phyloP scores from a whole-genome alignment of 257 asterid genomes.

The Lavandula angustifolia region DNA sequence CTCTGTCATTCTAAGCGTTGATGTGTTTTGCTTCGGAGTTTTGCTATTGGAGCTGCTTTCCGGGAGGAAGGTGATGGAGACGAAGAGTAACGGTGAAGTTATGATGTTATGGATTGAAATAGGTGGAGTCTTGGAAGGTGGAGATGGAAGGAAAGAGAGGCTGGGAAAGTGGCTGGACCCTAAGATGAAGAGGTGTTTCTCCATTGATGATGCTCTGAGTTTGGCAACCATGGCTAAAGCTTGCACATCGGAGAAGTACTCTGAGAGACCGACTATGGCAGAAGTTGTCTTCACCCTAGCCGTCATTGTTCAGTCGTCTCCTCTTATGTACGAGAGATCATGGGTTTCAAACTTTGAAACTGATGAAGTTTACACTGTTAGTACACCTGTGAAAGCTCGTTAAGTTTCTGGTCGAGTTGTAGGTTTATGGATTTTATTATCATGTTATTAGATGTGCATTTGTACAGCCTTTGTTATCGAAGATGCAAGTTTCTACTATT shows the following conservation, averaged over 20 bases:
- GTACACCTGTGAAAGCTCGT: constrained; percentile 53
- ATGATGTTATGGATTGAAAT: constrained; percentile 61
- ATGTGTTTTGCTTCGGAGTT: constrained; percentile 71
- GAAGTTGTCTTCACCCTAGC: constrained; percentile 64
- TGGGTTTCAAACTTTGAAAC: constrained; percentile 47
- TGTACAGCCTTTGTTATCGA: too few species aligned
- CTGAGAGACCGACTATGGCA: constrained; percentile 64
- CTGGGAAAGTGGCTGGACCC: constrained; percentile 74
- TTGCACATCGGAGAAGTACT: constrained; percentile 57
- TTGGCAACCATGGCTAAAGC: constrained; percentile 65
- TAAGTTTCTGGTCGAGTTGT: constrained; percentile 1
- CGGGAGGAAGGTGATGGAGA: constrained; percentile 59
- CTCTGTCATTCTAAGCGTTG: constrained; percentile 49
- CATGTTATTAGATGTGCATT: not conserved
- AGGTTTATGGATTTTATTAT: not conserved
- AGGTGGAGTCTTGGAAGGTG: constrained; percentile 48
- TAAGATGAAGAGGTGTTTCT: constrained; percentile 35
- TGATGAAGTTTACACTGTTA: constrained; percentile 48
- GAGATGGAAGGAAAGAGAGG: constrained; percentile 52
- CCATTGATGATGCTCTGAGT: constrained; percentile 62
- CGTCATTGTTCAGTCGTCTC: constrained; percentile 55
- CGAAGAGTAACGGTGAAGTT: constrained; percentile 48
- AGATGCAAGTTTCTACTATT: too few species aligned
- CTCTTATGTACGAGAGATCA: constrained; percentile 41
- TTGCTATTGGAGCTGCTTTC: constrained; percentile 70